A percentile compares a stretch with the other conserved stretches of the same genome.
Conservation (phyloP, 257 asterid genomes). For the Solanum appendiculatum region DNA sequence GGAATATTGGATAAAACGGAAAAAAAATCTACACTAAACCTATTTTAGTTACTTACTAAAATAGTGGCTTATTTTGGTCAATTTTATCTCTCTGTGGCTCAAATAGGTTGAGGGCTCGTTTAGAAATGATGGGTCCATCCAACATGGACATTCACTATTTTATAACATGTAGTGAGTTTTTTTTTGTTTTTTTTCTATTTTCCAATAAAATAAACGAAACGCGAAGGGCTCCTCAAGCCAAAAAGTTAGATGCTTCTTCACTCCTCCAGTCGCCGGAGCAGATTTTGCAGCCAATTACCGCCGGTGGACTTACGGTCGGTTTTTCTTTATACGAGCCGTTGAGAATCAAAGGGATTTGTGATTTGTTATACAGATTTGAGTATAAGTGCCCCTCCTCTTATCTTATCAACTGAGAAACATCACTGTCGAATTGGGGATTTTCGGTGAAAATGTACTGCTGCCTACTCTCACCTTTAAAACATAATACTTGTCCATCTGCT, state of each 20-base stretch:
- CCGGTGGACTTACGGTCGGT: background rate
- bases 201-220: too few species aligned
- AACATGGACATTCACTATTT: too few species aligned
- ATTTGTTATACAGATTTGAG: background rate
- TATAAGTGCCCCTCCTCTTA: background rate
- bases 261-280: background rate
- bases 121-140: too few species aligned
- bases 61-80: too few species aligned
- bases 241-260: background rate
- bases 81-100: too few species aligned
- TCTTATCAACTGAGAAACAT: background rate
- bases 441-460: background rate
- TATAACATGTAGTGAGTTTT: too few species aligned
- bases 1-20: too few species aligned
- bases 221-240: too few species aligned
- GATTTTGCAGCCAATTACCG: background rate
- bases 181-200: too few species aligned
- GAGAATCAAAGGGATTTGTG: background rate
- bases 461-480: slow-evolving; percentile 19
- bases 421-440: background rate
- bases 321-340: background rate
- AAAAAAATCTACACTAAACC: too few species aligned
- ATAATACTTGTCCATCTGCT: background rate
- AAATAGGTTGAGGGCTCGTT: too few species aligned
- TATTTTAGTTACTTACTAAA: too few species aligned